phyloP scores from a whole-genome alignment of 2,329 filamentous ascomycete species.

The Botrytis hyacinthi region DNA sequence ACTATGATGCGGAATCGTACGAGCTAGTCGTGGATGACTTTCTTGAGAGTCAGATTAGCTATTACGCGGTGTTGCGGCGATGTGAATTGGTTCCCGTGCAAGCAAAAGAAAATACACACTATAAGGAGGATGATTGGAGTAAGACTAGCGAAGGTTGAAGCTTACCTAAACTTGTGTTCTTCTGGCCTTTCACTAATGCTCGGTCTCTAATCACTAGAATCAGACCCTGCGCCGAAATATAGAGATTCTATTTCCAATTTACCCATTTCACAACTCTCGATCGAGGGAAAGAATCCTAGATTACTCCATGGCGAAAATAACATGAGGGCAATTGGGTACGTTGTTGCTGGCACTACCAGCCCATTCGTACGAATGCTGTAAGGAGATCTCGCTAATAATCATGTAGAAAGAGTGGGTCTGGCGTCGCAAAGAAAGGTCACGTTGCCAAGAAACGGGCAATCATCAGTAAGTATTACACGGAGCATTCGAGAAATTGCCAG shows the following conservation, averaged over 20 bases:
- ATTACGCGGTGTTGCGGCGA: neutral
- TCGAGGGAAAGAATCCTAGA: neutral
- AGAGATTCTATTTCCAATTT: too few species aligned
- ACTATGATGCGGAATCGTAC: neutral
- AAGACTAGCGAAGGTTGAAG: neutral
- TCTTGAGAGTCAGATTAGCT: neutral
- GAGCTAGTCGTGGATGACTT: neutral
- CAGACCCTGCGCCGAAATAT: neutral
- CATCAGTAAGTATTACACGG: neutral
- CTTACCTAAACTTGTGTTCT: too few species aligned
- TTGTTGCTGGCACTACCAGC: neutral
- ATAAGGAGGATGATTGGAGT: neutral
- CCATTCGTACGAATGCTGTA: too few species aligned
- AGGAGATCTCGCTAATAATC: constrained; percentile 8
- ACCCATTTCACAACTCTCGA: too few species aligned
- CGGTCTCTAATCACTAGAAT: neutral
- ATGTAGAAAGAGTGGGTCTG: neutral
- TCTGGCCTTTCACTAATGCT: neutral
- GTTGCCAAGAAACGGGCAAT: neutral
- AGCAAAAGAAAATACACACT: neutral
- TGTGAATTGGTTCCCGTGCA: neutral
- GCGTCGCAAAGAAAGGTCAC: neutral
- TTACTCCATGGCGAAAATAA: neutral
- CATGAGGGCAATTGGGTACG: neutral
- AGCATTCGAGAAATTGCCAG: neutral